Evolutionary conservation across 2,329 filamentous ascomycete species (phyloP), one percentile per base, ranked within the genome.

Genomic region (Venturia nashicola): DNA sequence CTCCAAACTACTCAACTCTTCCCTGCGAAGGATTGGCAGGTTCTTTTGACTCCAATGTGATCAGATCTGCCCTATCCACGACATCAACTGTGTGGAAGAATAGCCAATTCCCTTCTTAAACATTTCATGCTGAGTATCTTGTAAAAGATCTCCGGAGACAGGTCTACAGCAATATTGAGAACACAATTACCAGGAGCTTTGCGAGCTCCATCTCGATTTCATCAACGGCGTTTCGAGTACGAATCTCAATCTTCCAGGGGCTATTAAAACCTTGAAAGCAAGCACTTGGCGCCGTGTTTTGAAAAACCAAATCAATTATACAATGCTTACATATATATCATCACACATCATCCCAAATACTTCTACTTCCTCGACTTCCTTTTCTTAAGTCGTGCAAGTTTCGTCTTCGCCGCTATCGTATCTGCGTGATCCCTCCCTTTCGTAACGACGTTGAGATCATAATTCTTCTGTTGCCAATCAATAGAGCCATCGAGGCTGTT

Each of bases 401-500:
- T 42, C 20, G 36, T 60, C 39, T 44, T 42, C 20, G 59, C 59
- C 27, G 42, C 39, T 42, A 55, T 44, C 36, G 61, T 63, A 39
- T 63, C 61, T 40, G 46, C 61, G n/a, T 63, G 61, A 63, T 63
- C 61, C 20, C 36, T 23, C 14, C 61, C 61, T 40, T 63, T 63
- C 43, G 51, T 54, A 12, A 36, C 40, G 18, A 55, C 36, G 36
- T 63, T 57, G 16, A 63, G 39, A 32, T 55, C 51, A 39, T 51
- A 63, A 16, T 40, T 39, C 39, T 63, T 63, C 48, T 63, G 46
- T 44, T 63, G 61, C 61, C 61, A 63, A n/a, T 59, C 60, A 20
- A 62, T 44, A 9, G 60, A 62, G 11, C 27, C 46, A 14, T 55
- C 40, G 23, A 55, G 61, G 39, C 51, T 44, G 18, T 57, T 46